Base-by-base conservation (phyloP, 148 eudicot species). In the Euryodendron excelsum region DNA sequence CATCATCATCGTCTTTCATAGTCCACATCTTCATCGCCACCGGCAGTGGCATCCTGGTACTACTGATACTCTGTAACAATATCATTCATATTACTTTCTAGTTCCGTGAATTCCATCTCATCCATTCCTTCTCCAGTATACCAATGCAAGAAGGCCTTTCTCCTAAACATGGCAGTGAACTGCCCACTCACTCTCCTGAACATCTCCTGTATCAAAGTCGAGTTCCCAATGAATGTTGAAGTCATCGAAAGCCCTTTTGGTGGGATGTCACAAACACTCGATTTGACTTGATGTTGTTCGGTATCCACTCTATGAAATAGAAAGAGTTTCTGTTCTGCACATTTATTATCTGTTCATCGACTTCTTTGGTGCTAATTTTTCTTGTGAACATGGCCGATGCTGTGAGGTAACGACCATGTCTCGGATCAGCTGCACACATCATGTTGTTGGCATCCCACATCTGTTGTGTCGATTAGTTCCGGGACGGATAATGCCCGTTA, bases 361-460 rank as follows among this genome's bases (percentile, higher is more conserved):
- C 80, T 63, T 81, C 84, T 63, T 72, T 81, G 1, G 84, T 81
- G 77, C 84, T 77, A 60, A 81, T 72, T 64, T 77, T 81, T 59
- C 84, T 80, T 21, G 80, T 41, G 45, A 77, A 81, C 48, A 81
- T 15, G 45, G 84, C 84, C 7, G 84, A 81, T 20, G 84, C 84
- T 12, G 84, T 81, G 55, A 81, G 84, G 73, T 77, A 77, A 12
- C 83, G 83, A 30, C 83, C 83, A 18, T 76, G 75, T 5, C 83
- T 55, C 0, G 86, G 86, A 59, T 84, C 86, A 7, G 86, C 86
- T 5, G 86, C 86, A 5, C 86, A 84, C 86, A 84, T 84, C 86
- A 84, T 84, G 86, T 84, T 84, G 30, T 80, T 84, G 25, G 86
- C 31, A 33, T 84, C 86, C 86, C 86, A 84, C 86, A 84, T 84